phyloP scores from a whole-genome alignment of 2,329 filamentous ascomycete genomes.

The Xylaria sp. region DNA sequence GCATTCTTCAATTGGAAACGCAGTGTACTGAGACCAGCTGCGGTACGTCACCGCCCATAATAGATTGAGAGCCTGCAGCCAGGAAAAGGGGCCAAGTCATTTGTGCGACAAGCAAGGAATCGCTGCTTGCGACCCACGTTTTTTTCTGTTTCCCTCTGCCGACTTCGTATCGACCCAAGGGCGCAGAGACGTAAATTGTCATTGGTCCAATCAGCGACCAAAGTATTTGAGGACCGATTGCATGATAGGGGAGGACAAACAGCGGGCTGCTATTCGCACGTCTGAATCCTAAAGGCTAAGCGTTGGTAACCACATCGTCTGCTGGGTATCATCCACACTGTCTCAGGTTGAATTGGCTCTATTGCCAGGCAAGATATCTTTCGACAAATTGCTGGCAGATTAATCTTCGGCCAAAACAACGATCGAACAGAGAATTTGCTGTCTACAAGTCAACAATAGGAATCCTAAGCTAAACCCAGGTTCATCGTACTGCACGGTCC shows the following conservation, averaged over 20 bases:
- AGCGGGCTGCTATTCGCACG: slow-evolving; percentile 22
- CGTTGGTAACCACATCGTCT: slow-evolving; percentile 12
- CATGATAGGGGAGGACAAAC: slow-evolving; percentile 28
- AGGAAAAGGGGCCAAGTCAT: slow-evolving; percentile 24
- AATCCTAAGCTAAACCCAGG: slow-evolving; percentile 29
- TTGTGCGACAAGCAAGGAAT: slow-evolving; percentile 33
- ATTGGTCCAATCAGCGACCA: slow-evolving; percentile 35
- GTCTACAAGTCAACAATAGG: slow-evolving; percentile 21
- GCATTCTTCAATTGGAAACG: slow-evolving; percentile 29
- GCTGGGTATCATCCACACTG: slow-evolving; percentile 8
- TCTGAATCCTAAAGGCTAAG: slow-evolving; percentile 12
- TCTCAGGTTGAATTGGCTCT: slow-evolving; percentile 3
- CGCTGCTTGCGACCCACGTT: slow-evolving; percentile 34
- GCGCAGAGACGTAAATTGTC: slow-evolving; percentile 8
- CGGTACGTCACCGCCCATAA: slow-evolving; percentile 31
- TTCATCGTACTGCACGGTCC: slow-evolving; percentile 42
- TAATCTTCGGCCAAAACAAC: slow-evolving; percentile 10
- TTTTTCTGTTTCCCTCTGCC: slow-evolving; percentile 24
- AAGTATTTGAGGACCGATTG: slow-evolving; percentile 23
- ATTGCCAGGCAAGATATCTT: slow-evolving; percentile 7
- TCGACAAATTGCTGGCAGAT: slow-evolving; percentile 21
- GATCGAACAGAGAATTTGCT: slow-evolving; percentile 13
- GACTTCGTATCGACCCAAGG: slow-evolving; percentile 32
- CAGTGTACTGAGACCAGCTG: slow-evolving; percentile 12
- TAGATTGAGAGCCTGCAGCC: slow-evolving; percentile 23